Base-by-base conservation (phyloP, 1,284 basidiomycete genomes). In the Naganishia cerealis region DNA sequence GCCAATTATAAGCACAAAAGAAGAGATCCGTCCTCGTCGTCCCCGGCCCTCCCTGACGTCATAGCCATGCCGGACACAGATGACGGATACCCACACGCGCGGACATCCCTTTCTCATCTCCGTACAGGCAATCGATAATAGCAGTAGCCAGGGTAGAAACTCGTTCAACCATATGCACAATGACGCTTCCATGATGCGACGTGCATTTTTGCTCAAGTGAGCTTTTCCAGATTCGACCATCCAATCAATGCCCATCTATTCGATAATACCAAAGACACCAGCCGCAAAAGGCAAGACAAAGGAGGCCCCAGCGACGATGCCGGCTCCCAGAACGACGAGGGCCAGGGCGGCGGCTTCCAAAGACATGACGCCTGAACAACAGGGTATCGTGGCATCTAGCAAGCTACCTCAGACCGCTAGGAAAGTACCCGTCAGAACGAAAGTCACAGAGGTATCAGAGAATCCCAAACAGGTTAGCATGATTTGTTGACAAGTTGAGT, bases 251-350 rank as follows among this genome's bases (percentile, higher is more conserved):
- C 61, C 61, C 39, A 63, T 63, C 38, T 63, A 63, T 52, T 52
- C 61, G 3, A 63, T 63, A 53, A 63, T 63, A 63, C 61, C 61
- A 36, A 63, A 63, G 50, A 63, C 61, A 24, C 50, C 61, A 15
- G 50, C 50, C 21, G 52, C 61, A 3, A 63, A 63, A 50, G 61
- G 61, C 33, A 63, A 63, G 38, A 50, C 36, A 38, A 63, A 63
- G 18, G 61, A 54, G 52, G 16, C 26, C 3, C 61, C 61, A n/a
- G 18, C 43, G 8, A 63, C 61, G 4, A 63, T 63, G 61, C 61
- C 61, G 21, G 53, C 38, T 12, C 42, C 36, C 8, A 21, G 61
- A 33, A 63, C 50, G 15, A 63, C 61, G 10, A 46, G 61, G 38
- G 50, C 61, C 24, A 24, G 61, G 42, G 61, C 48, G 1, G 61